These are phyloP conservation scores for Pleurotus salmoneostramineus DNA, from an alignment of 768 basidiomycete genomes.

Conservation along the genomic window DNA sequence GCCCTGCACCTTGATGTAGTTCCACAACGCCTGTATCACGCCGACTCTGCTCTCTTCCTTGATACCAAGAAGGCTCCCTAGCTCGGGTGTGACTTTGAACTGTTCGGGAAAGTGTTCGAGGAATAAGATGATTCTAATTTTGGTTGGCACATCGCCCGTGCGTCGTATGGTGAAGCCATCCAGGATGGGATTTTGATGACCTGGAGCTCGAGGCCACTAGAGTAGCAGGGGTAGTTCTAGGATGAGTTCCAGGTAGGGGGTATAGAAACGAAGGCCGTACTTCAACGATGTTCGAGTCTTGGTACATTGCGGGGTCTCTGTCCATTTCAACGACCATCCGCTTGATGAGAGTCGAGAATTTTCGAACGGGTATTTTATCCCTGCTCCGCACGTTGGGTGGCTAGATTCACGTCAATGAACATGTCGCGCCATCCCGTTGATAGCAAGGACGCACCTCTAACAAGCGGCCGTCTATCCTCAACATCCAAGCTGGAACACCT, in stretches of 20 bases:
- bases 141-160: slow-evolving; percentile 74
- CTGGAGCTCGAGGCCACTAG: slow-evolving; percentile 63
- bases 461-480: slow-evolving; percentile 84
- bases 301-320: slow-evolving; percentile 73
- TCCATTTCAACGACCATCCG: slow-evolving; percentile 85
- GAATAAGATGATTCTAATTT: slow-evolving; percentile 80
- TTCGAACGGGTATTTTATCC: slow-evolving; percentile 60
- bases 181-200: slow-evolving; percentile 53
- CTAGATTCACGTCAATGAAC: slow-evolving; percentile 26
- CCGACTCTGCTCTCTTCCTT: slow-evolving; percentile 84
- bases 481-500: slow-evolving; percentile 84
- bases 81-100: slow-evolving; percentile 73
- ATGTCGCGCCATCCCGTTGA: background rate
- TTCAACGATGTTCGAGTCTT: slow-evolving; percentile 88
- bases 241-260: background rate
- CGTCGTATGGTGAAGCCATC: slow-evolving; percentile 88
- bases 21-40: slow-evolving; percentile 84
- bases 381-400: slow-evolving; percentile 56
- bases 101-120: slow-evolving; percentile 86
- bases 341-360: slow-evolving; percentile 85
- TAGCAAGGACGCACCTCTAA: slow-evolving; percentile 55
- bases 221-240: background rate
- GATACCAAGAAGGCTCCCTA: slow-evolving; percentile 67
- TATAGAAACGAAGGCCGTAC: slow-evolving; percentile 34
- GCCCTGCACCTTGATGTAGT: slow-evolving; percentile 82